Evolutionary conservation across 164 flowering plant species (phyloP).

Genomic region (Tinospora cordifolia): DNA sequence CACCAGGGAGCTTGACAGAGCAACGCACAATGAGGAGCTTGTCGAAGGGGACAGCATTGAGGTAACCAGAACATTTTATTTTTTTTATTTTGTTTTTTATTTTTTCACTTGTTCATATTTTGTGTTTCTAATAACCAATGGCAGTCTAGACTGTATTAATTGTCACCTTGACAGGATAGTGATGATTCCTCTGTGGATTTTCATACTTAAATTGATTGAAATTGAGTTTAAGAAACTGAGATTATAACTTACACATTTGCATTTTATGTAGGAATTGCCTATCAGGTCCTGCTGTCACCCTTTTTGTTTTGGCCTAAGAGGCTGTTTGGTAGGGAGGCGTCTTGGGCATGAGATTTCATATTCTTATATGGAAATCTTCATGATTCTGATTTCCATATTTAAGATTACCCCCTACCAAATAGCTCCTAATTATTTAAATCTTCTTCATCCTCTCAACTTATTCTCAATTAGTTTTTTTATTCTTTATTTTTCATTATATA

Average conservation of each 20-base stretch:
- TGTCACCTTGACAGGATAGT: neutral
- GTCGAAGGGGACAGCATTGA: conserved; percentile 65
- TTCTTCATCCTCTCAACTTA: neutral
- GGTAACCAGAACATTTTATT: conserved; percentile 30
- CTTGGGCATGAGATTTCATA: too few species aligned
- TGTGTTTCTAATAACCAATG: neutral
- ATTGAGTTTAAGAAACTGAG: too few species aligned
- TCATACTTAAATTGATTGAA: too few species aligned
- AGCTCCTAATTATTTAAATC: too few species aligned
- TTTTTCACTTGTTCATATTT: neutral
- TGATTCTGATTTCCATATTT: too few species aligned
- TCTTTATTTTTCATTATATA: neutral
- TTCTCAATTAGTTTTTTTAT: neutral
- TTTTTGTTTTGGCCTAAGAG: neutral
- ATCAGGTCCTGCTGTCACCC: neutral
- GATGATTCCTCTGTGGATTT: neutral
- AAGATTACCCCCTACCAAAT: too few species aligned
- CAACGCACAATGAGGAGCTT: conserved; percentile 74
- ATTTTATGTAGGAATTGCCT: too few species aligned
- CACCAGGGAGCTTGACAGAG: conserved; percentile 70
- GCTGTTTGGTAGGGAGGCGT: too few species aligned
- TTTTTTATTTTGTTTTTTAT: too few species aligned
- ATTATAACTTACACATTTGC: too few species aligned
- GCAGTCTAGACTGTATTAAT: neutral
- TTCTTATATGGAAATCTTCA: too few species aligned